phyloP scores from a whole-genome alignment of 768 basidiomycete genomes.

The Asterophora parasitica region DNA sequence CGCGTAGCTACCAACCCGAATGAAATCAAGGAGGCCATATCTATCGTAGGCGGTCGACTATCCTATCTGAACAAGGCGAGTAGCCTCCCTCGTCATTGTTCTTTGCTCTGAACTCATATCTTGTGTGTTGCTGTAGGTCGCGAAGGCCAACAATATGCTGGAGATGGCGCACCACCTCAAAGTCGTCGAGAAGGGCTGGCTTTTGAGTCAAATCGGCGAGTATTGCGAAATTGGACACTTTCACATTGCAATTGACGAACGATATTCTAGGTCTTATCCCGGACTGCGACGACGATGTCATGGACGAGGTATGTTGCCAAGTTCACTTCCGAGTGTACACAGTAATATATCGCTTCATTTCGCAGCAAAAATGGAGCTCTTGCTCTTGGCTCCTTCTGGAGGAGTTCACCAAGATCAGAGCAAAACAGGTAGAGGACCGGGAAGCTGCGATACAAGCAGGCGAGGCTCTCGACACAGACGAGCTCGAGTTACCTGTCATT shows the following conservation, averaged over 20 bases:
- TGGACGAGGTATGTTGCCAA: conserved; percentile 67
- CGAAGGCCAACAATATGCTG: conserved; percentile 57
- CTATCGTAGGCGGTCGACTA: conserved; percentile 72
- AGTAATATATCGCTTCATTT: neutral
- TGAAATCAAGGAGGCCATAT: conserved; percentile 44
- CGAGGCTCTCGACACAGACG: conserved; percentile 27
- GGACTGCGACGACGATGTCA: conserved; percentile 81
- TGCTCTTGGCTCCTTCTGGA: conserved; percentile 77
- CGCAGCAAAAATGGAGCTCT: conserved; percentile 74
- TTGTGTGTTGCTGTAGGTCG: conserved; percentile 30
- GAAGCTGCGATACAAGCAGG: conserved; percentile 35
- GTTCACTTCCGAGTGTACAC: neutral
- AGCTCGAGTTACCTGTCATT: conserved; percentile 56
- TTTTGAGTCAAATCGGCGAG: conserved; percentile 69
- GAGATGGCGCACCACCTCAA: conserved; percentile 61
- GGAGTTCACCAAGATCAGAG: conserved; percentile 62
- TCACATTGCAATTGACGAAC: neutral
- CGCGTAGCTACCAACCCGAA: conserved; percentile 23
- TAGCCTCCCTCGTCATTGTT: neutral
- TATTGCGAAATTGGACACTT: neutral
- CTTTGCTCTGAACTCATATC: neutral
- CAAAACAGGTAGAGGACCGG: conserved; percentile 42
- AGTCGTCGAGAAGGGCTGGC: conserved; percentile 73
- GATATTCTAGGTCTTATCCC: conserved; percentile 51
- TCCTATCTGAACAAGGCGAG: conserved; percentile 64